Base-by-base conservation (phyloP, 2,329 filamentous ascomycete species). In the Onygenales sp. region DNA sequence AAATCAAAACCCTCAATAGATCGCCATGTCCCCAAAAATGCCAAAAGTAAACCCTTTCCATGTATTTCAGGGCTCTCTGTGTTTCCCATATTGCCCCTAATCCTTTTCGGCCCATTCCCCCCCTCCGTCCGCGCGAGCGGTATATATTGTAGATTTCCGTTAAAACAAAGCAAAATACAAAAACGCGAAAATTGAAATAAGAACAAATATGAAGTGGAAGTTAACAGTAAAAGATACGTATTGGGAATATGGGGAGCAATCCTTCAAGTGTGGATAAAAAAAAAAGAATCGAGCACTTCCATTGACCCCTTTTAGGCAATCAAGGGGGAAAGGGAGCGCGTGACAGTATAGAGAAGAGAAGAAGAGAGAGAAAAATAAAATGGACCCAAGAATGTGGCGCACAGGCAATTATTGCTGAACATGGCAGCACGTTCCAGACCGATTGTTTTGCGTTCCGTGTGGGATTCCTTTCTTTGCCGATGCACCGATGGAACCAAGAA, bases 91-190 rank as follows among this genome's bases (percentile, higher is more conserved):
- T 39, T 39, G 17, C 55, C 54, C 37, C 13, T 49, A 39, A 21
- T 27, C 33, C 14, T 31, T 49, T 27, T 49, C 46, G 9, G 27
- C 43, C 57, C 48, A 52, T 57, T 54, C 51, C 13, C 57, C 56
- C 45, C 44, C 54, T 52, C 56, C 46, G 51, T 53, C 57, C 57
- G 57, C 57, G 55, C 52, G 57, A 55, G 57, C 57, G 57, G 57
- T 55, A 51, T 47, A 54, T 52, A 37, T 42, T 55, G 52, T 55
- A 57, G 52, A 36, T 46, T 49, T 33, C 43, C n/a, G 49, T 34
- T 52, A 55, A 54, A 48, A 54, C 52, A 42, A 46, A 52, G 34
- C 54, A 49, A 51, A 59, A 56, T 52, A 58, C 32, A 53, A 50
- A 54, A 56, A 49, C 9, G 9, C n/a, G 37, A 27, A 27, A n/a